Evolutionary conservation across 1,284 basidiomycete species (phyloP), one percentile per base, ranked within the genome.

Genomic region (Cutaneotrichosporon sp.): DNA sequence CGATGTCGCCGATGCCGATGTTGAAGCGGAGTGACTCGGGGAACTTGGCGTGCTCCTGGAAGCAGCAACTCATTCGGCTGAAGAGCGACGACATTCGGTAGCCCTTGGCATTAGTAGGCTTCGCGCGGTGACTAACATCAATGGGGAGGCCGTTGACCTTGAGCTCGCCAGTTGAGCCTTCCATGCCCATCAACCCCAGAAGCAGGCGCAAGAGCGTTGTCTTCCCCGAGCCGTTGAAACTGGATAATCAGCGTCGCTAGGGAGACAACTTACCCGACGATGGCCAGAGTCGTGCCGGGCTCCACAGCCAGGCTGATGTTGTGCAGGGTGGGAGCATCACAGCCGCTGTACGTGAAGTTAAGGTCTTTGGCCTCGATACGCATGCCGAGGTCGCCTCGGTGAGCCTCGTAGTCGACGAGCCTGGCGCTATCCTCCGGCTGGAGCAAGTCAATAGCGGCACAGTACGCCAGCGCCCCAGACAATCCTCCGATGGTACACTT

Each of bases 31-130:
- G 82, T 0, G 88, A 85, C 11, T 87, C 83, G 70, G 85, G 87
- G 74, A 88, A 91, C 74, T 87, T 88, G 38, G 87, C 87, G 76
- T 90, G 92, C 50, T 87, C 87, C 74, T 93, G 91, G 75, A 93
- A 90, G n/a, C 92, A 87, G 20, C 87, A 86, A 13, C 87, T 87
- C 29, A 86, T 80, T 73, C 87, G 88, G 42, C 81, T 80, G 74
- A 92, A 90, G 64, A 89, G 86, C 51, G 90, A 87, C 13, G 34
- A 14, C 14, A 20, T 6, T 24, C 22, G 4, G 52, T 54, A 54
- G 4, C 29, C 6, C 24, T 47, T 9, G 8, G 8, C 43, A 22
- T 45, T 45, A 45, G 43, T n/a, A 36, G 5, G 34, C 34, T 5
- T 16, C 34, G 29, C 14, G 20, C 43, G 8, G 22, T 11, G 22